Evolutionary conservation across 148 eudicot genomes (phyloP).

Genomic region (Rhododendron griersonianum): DNA sequence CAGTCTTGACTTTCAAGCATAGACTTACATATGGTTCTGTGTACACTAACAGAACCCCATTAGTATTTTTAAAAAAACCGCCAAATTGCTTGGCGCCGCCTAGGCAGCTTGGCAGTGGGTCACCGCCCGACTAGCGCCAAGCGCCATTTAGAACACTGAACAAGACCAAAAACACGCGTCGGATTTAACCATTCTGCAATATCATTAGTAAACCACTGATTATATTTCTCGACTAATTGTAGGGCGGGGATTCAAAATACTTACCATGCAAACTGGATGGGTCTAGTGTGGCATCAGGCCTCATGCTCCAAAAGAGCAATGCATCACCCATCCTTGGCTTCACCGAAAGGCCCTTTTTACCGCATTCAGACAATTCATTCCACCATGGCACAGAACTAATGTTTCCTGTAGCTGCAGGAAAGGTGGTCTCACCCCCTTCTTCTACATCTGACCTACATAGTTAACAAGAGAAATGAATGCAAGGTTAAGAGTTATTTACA

Average conservation of each 20-base stretch:
- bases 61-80: no score
- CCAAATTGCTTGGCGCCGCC: no score
- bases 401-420: constrained; percentile 61
- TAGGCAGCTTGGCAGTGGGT: no score
- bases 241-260: not conserved
- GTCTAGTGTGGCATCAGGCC: constrained; percentile 69
- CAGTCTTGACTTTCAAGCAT: no score
- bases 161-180: not conserved
- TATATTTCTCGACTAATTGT: not conserved
- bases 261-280: constrained; percentile 70
- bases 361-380: constrained; percentile 66
- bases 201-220: not conserved
- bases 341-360: constrained; percentile 58
- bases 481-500: not conserved
- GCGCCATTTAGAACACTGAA: not conserved
- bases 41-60: no score
- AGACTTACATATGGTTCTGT: no score
- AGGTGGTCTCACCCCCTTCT: constrained; percentile 68
- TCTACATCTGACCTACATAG: constrained; percentile 71
- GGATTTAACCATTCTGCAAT: not conserved
- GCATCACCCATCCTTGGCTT: constrained; percentile 77
- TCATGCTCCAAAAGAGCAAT: constrained; percentile 74
- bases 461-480: not conserved
- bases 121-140: no score
- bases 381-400: constrained; percentile 54